Evolutionary conservation across 2,329 filamentous ascomycete genomes (phyloP), one percentile per base, ranked within the genome.

Genomic region (Chaetomium globosum): DNA sequence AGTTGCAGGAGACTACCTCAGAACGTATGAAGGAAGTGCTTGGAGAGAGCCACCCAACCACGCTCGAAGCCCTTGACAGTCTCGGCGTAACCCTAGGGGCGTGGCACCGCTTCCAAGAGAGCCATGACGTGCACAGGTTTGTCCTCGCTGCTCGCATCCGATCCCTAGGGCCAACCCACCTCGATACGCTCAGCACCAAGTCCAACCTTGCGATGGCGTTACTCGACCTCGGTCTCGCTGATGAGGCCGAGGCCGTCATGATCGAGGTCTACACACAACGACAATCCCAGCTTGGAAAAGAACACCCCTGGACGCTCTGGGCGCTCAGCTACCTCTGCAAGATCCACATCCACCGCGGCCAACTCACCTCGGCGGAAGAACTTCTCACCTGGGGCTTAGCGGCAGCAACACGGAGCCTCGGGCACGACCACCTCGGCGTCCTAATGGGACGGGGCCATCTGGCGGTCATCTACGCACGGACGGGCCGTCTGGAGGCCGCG

Each of bases 251-350:
- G 33, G 9, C 39, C 21, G 36, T 26, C 23, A 59, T 59, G 56
- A 23, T 16, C 6, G 36, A 59, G 23, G 56, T 59, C 26, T 59
- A 48, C 43, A 30, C 23, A 3, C 56, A 59, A 16, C 23, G 56
- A 2, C 56, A 59, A 6, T 10, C n/a, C 16, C 39, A 59, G 21
- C 56, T 59, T 28, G 56, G 23, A 19, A 59, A 49, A 49, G 56
- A 59, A 28, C 56, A 59, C 16, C 56, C 56, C 13, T 59, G 56
- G 56, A 59, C 56, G 21, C 56, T 59, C 21, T 59, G 56, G 56
- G 56, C 39, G 4, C 56, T 59, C 56, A 59, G 56, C 39, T 59
- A 59, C 23, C 56, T 59, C 39, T 59, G 36, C 56, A 59, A 59
- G n/a, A 49, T 59, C 56, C 10, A 59, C 26, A 59, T 59, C 39